These are phyloP conservation scores for Pelargonium fulgidum DNA, from an alignment of 441 rosid species.

Conservation along the genomic window DNA sequence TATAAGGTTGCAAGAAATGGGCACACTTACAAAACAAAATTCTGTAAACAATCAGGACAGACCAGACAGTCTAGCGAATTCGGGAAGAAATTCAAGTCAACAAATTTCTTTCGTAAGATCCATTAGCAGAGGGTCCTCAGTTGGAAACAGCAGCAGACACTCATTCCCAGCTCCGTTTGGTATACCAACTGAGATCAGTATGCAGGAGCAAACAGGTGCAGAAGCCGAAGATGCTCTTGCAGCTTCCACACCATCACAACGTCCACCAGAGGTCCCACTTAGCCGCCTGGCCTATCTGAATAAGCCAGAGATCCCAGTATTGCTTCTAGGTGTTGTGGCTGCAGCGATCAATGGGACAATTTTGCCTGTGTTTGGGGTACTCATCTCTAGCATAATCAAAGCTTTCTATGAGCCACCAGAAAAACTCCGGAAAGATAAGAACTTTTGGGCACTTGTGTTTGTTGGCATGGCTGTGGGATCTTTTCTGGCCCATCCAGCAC, in stretches of 20 bases:
- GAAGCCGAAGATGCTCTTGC: conserved; percentile 24
- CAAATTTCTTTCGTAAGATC: conserved; percentile 35
- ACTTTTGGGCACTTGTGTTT: conserved; percentile 39
- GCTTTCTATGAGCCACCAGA: conserved; percentile 42
- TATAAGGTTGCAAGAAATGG: conserved; percentile 32
- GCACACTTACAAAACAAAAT: conserved; percentile 23
- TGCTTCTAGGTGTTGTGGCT: conserved; percentile 46
- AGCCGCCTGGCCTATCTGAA: conserved; percentile 46
- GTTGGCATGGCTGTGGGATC: conserved; percentile 31
- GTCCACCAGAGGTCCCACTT: conserved; percentile 36
- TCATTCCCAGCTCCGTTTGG: conserved; percentile 42
- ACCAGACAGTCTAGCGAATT: conserved; percentile 25
- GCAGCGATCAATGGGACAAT: conserved; percentile 44
- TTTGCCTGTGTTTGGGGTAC: conserved; percentile 52
- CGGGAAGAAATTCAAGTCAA: conserved; percentile 33
- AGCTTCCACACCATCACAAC: conserved; percentile 11
- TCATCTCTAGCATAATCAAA: conserved; percentile 54
- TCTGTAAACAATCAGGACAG: conserved; percentile 18
- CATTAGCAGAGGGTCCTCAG: conserved; percentile 33
- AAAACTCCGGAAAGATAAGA: conserved; percentile 35
- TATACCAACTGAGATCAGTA: conserved; percentile 29
- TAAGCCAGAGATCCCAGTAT: conserved; percentile 46
- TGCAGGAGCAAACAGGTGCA: conserved; percentile 19
- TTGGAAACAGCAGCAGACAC: conserved; percentile 19
- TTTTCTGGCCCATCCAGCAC: conserved; percentile 32